Evolutionary conservation across 1,139 yeast species (phyloP), one percentile per base, ranked within the genome.

Genomic region (Suhomyces panamericanus): DNA sequence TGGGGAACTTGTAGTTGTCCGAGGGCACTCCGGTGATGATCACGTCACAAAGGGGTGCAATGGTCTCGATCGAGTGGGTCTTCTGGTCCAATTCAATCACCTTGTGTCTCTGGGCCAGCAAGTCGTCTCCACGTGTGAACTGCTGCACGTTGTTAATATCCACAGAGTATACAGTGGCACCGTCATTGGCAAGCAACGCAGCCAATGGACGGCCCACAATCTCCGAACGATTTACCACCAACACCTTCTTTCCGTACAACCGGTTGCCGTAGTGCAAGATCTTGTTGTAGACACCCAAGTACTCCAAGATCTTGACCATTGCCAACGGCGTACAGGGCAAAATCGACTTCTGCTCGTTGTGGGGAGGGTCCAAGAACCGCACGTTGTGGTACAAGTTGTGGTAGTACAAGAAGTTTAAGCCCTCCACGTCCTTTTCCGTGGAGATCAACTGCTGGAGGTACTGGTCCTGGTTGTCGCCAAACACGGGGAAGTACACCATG

Each of bases 401-500:
- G 65, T 93, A 85, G 68, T 90, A 93, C 58, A 87, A 70, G 67
- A 89, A 93, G 60, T 93, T 89, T 57, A 93, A 74, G 2, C 99
- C 99, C 67, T 93, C 99, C 20, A 95, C 98, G 58, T 93, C 99
- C 64, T 93, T 93, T 51, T 88, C 91, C 28, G 85, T 73, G 16
- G 86, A 72, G 11, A 93, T 90, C 50, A 90, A 85, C 67, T 93
- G 98, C 67, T 93, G 98, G 46, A 93, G 69, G 63, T 95, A 93
- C 65, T 87, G 96, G 63, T 93, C 99, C 67, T 93, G 99, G 50
- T 87, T 80, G 61, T 88, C 89, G 2, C 96, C 96, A 67, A 89
- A 93, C 3, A 93, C 98, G 0, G 99, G 99, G 78, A 91, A 93
- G 66, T 93, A 93, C n/a, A 93, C 93, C 90, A 93, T 90, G 54